Conservation (phyloP, 2,329 filamentous ascomycete species). For the Mycosphaerella sp. region DNA sequence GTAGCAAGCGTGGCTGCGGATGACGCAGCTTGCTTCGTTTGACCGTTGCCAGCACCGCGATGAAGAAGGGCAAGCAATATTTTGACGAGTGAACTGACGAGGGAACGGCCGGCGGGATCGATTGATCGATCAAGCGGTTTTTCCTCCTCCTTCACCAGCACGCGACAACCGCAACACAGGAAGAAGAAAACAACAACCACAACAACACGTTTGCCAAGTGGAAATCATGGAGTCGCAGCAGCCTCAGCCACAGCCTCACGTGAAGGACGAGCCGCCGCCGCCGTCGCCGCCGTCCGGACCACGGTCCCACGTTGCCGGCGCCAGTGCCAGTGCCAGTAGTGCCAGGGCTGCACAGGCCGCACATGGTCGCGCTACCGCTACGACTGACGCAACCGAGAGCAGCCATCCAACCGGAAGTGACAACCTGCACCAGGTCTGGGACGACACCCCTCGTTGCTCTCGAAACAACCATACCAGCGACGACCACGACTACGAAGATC, state of each 20-base stretch:
- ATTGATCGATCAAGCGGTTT: not conserved
- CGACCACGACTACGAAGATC: not conserved
- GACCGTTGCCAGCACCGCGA: not conserved
- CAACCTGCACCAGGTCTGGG: not conserved
- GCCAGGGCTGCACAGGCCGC: not conserved
- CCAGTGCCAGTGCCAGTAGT: not conserved
- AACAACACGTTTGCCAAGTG: not conserved
- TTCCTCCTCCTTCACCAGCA: not conserved
- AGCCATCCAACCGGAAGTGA: not conserved
- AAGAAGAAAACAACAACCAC: not conserved
- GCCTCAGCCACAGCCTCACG: too few relatives aligned
- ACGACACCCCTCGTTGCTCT: not conserved
- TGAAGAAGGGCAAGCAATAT: not conserved
- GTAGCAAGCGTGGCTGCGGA: not conserved
- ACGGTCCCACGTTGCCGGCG: too few relatives aligned
- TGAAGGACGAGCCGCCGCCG: too few relatives aligned
- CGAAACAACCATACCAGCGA: too few relatives aligned
- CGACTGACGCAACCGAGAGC: not conserved
- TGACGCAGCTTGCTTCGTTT: not conserved
- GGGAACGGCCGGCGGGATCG: not conserved
- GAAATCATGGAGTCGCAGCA: not conserved
- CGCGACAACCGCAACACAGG: not conserved
- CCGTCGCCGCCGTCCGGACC: too few relatives aligned
- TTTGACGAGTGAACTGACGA: not conserved
- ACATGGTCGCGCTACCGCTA: not conserved